Evolutionary conservation across 2,329 filamentous ascomycete genomes (phyloP), one percentile per base, ranked within the genome.

Genomic region (Bertia moriformis): DNA sequence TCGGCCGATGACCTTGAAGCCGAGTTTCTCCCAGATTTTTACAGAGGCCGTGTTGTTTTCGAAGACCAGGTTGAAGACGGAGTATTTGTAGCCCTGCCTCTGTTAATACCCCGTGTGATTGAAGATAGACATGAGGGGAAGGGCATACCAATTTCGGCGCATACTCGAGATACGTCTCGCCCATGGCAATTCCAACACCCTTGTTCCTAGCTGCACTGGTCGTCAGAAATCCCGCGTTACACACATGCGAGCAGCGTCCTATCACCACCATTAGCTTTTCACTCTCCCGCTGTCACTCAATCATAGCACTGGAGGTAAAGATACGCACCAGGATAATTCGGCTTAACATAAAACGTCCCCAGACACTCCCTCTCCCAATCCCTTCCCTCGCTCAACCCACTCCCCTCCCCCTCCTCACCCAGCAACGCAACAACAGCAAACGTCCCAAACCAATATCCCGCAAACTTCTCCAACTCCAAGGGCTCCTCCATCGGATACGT

Each of bases 281-380:
- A 29, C 24, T 29, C 10, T 29, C 24, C 24, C 24, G n/a, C n/a
- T 29, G n/a, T 29, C 24, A 29, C 10, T 29, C 3, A n/a, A 35
- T 37, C 32, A 22, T 24, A 19, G 32, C 29, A 37, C n/a, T 36
- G 27, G 41, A 32, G n/a, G 30, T 27, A 18, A 24, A 30, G 4
- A 38, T 14, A 7, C 19, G 14, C 41, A 59, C 56, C 56, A 14
- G 57, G 57, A 53, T 59, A 59, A 50, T 59, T 59, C 19, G 57
- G 56, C 46, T 60, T 60, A 19, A 57, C 45, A 54, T 60, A 60
- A 45, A 59, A 60, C 33, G 57, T 60, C 18, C 57, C 57, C 46
- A 59, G 27, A 42, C 56, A 59, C 29, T 48, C 48, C 40, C 40
- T 50, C 42, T 51, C 49, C 57, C 57, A 60, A 30, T 59, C 46